phyloP scores from a whole-genome alignment of 2,329 filamentous ascomycete species.

The Boeremia lycopersici region DNA sequence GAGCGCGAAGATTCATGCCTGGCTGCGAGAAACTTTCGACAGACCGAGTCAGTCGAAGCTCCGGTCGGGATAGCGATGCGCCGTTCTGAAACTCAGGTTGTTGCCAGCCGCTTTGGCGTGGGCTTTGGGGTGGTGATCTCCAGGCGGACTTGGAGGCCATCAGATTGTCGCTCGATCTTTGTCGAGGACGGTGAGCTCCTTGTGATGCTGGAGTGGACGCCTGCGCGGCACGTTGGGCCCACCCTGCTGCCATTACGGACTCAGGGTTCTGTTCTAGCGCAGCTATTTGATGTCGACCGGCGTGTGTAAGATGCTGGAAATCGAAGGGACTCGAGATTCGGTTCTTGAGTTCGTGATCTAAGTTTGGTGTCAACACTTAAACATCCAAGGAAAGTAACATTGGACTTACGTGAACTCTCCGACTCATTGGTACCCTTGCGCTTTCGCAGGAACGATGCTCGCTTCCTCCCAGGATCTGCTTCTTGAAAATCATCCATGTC shows the following conservation, averaged over 20 bases:
- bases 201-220: background rate
- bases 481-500: slow-evolving; percentile 34
- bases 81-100: slow-evolving; percentile 18
- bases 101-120: slow-evolving; percentile 20
- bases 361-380: background rate
- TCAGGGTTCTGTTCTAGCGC: slow-evolving; percentile 58
- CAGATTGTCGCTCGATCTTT: slow-evolving; percentile 6
- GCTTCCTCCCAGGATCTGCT: slow-evolving; percentile 31
- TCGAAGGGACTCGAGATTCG: slow-evolving; percentile 67
- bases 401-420: slow-evolving; percentile 34
- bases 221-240: slow-evolving; percentile 7
- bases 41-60: slow-evolving; percentile 41
- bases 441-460: slow-evolving; percentile 44
- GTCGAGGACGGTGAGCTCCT: slow-evolving; percentile 3
- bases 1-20: slow-evolving; percentile 49
- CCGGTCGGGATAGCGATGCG: slow-evolving; percentile 17
- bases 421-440: slow-evolving; percentile 31
- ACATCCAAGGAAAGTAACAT: background rate
- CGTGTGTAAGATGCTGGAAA: slow-evolving; percentile 68
- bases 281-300: slow-evolving; percentile 60
- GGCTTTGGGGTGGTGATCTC: slow-evolving; percentile 35
- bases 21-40: slow-evolving; percentile 64
- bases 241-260: slow-evolving; percentile 54
- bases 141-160: slow-evolving; percentile 21
- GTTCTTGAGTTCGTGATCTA: slow-evolving; percentile 37